These are phyloP conservation scores for thale cress (Arabidopsis thaliana) DNA, from an alignment of 345 rosid genomes.

Conservation along the genomic window DNA sequence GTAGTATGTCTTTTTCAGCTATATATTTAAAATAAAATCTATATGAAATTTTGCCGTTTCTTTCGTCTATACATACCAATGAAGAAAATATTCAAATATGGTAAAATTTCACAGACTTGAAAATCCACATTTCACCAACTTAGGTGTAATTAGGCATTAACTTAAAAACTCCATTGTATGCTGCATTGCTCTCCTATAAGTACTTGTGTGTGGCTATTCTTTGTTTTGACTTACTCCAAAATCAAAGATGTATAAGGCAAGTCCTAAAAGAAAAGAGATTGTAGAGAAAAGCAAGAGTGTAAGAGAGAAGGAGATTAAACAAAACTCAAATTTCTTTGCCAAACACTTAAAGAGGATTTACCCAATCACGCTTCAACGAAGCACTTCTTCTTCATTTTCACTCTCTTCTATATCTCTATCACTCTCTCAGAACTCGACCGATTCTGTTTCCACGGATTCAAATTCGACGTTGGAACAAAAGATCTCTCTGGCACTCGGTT, in stretches of 20 bases:
- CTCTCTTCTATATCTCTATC: slow-evolving; percentile 79
- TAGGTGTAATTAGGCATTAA: slow-evolving; percentile 29
- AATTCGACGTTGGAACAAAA: slow-evolving; percentile 46
- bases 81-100: slow-evolving; percentile 24
- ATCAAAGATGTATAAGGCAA: slow-evolving; percentile 44
- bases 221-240: slow-evolving; percentile 22
- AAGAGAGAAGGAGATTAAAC: slow-evolving; percentile 40
- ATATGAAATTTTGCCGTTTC: background rate
- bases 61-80: slow-evolving; percentile 1
- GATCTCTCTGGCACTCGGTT: slow-evolving; percentile 71
- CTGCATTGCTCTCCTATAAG: slow-evolving; percentile 38
- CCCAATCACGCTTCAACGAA: slow-evolving; percentile 77
- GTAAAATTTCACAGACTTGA: slow-evolving; percentile 50
- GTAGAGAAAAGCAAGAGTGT: slow-evolving; percentile 43
- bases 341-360: slow-evolving; percentile 85
- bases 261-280: slow-evolving; percentile 30
- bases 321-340: slow-evolving; percentile 53
- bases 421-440: slow-evolving; percentile 83
- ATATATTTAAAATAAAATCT: background rate
- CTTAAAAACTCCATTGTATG: slow-evolving; percentile 22
- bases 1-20: slow-evolving; percentile 36
- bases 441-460: slow-evolving; percentile 69
- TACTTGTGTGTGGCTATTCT: slow-evolving; percentile 23
- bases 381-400: slow-evolving; percentile 78
- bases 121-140: slow-evolving; percentile 78